A percentile compares a stretch with the other conserved stretches of the same genome.
Conservation (phyloP, 2,329 filamentous ascomycete genomes). For the Biscogniauxia mediterranea region DNA sequence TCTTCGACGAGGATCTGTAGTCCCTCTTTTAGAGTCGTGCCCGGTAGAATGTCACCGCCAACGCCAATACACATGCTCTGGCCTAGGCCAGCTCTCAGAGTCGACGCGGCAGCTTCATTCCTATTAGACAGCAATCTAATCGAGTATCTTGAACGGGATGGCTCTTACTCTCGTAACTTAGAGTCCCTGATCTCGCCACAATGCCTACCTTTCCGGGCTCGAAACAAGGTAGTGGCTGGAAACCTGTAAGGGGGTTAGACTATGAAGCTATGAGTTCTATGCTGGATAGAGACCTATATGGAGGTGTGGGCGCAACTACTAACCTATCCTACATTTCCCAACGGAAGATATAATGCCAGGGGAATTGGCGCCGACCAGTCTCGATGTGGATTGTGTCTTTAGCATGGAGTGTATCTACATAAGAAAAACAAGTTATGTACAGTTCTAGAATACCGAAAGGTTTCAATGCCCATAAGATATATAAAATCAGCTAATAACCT, state of each 20-base stretch:
- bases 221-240: constrained; percentile 75
- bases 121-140: constrained; percentile 4
- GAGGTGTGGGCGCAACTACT: background rate
- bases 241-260: constrained; percentile 54
- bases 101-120: constrained; percentile 62
- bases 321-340: constrained; percentile 53
- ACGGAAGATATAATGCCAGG: constrained; percentile 73
- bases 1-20: constrained; percentile 65
- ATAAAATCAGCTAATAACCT: constrained; percentile 22
- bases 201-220: constrained; percentile 66
- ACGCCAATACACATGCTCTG: constrained; percentile 73
- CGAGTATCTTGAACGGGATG: background rate
- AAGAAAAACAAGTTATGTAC: constrained; percentile 8
- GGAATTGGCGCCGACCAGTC: constrained; percentile 70
- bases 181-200: constrained; percentile 70
- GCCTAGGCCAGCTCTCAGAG: constrained; percentile 66
- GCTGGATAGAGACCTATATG: background rate
- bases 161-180: constrained; percentile 62
- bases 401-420: constrained; percentile 65
- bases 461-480: too few relatives aligned
- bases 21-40: constrained; percentile 72
- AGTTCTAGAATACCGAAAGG: background rate
- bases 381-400: constrained; percentile 64
- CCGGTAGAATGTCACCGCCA: constrained; percentile 70
- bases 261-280: background rate